phyloP scores from a whole-genome alignment of 2,329 filamentous ascomycete species.

The Aspergillus terreus region DNA sequence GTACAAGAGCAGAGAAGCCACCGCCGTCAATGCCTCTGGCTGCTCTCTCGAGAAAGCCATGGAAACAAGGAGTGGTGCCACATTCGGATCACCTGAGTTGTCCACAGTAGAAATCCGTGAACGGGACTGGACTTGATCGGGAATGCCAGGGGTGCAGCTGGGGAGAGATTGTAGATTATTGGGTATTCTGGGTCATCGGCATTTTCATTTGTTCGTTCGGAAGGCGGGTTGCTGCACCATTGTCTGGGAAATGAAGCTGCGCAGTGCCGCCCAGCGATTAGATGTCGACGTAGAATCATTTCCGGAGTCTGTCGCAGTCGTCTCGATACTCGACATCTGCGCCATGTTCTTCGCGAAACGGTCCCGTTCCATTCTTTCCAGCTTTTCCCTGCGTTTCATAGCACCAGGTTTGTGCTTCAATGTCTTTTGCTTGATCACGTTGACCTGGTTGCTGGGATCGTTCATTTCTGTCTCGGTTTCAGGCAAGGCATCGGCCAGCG shows the following conservation, averaged over 20 bases:
- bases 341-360: constrained; percentile 82
- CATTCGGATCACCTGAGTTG: too few species aligned
- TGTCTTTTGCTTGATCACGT: constrained; percentile 71
- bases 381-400: constrained; percentile 74
- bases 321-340: constrained; percentile 54
- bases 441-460: constrained; percentile 50
- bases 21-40: too few species aligned
- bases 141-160: neutral
- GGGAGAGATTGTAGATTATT: neutral
- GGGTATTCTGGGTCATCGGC: neutral
- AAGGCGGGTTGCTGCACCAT: constrained; percentile 88
- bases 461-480: constrained; percentile 52
- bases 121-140: too few species aligned
- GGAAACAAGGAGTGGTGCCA: too few species aligned
- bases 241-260: constrained; percentile 78
- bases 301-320: constrained; percentile 23
- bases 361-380: constrained; percentile 77
- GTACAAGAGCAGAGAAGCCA: too few species aligned
- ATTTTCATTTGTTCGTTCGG: constrained; percentile 30
- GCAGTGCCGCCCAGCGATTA: constrained; percentile 74
- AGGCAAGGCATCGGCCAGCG: constrained; percentile 76
- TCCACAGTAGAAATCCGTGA: too few species aligned
- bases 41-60: too few species aligned
- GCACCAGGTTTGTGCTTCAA: constrained; percentile 73
- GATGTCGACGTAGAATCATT: constrained; percentile 39